Conservation (phyloP, 148 eudicot genomes). For the Rhododendron ferrugineum region DNA sequence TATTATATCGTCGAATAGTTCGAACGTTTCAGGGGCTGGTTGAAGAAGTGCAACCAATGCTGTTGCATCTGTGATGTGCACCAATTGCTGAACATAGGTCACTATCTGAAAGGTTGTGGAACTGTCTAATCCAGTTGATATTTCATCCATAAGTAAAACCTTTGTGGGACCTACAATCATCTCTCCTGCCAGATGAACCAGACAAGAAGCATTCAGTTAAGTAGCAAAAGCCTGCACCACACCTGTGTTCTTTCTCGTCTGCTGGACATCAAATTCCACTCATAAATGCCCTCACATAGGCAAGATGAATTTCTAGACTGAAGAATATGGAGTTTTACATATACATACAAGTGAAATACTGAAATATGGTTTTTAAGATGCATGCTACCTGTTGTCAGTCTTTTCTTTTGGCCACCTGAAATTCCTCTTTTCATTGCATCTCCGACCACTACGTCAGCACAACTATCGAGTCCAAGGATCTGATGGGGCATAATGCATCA, state of each 20-base stretch:
- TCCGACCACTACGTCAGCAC: conserved; percentile 67
- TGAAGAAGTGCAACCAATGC: conserved; percentile 76
- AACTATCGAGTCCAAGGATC: conserved; percentile 80
- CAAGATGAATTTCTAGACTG: neutral
- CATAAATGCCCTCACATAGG: neutral
- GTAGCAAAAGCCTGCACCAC: neutral
- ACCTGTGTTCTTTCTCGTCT: neutral
- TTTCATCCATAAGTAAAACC: conserved; percentile 86
- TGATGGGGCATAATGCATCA: conserved; percentile 15
- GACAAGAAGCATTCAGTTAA: neutral
- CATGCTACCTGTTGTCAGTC: conserved; percentile 68
- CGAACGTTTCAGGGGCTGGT: conserved; percentile 85
- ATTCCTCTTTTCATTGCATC: conserved; percentile 86
- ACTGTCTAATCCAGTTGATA: conserved; percentile 79
- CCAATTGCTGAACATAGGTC: conserved; percentile 58
- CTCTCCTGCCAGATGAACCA: conserved; percentile 45
- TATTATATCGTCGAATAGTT: conserved; percentile 67
- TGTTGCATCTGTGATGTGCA: conserved; percentile 67
- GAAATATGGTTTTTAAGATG: neutral
- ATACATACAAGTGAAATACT: neutral
- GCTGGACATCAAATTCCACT: neutral
- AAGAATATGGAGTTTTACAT: neutral
- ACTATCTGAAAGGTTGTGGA: conserved; percentile 81
- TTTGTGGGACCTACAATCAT: conserved; percentile 84
- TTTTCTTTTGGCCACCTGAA: conserved; percentile 82